Evolutionary conservation across 768 basidiomycete genomes (phyloP).

Genomic region (Auricularia sp.): DNA sequence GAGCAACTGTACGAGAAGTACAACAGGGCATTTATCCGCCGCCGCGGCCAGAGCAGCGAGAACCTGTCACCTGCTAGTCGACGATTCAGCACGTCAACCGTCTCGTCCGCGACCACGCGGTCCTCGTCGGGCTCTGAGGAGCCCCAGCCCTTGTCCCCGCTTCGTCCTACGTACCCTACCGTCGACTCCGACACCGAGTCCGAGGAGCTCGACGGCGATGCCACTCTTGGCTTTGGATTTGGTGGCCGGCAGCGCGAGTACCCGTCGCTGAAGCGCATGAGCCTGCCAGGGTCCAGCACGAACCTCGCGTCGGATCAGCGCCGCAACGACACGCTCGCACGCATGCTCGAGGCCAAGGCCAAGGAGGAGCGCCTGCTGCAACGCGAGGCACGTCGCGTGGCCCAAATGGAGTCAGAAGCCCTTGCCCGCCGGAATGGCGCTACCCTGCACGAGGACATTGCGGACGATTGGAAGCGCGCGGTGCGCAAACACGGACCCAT

Average conservation of each 20-base stretch:
- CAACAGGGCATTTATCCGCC: not conserved
- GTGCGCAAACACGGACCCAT: not conserved
- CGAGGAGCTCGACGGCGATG: not conserved
- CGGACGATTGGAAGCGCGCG: not conserved
- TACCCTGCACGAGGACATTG: not conserved
- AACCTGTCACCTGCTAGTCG: not conserved
- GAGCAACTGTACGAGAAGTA: not conserved
- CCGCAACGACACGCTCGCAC: not conserved
- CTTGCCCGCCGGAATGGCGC: not conserved
- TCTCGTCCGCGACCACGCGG: not conserved
- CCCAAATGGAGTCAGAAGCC: not conserved
- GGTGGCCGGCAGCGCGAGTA: not conserved
- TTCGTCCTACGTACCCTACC: not conserved
- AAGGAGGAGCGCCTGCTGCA: not conserved
- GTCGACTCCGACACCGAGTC: not conserved
- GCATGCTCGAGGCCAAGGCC: not conserved
- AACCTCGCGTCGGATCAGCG: not conserved
- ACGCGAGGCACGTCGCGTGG: not conserved
- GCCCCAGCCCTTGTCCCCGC: not conserved
- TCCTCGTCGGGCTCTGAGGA: not conserved
- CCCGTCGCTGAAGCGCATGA: not conserved
- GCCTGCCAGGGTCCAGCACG: not conserved
- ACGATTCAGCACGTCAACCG: not conserved
- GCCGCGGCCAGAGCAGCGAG: not conserved
- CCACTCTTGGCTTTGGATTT: not conserved